Evolutionary conservation across 768 basidiomycete species (phyloP).

Genomic region (Russula griseocarnosa): DNA sequence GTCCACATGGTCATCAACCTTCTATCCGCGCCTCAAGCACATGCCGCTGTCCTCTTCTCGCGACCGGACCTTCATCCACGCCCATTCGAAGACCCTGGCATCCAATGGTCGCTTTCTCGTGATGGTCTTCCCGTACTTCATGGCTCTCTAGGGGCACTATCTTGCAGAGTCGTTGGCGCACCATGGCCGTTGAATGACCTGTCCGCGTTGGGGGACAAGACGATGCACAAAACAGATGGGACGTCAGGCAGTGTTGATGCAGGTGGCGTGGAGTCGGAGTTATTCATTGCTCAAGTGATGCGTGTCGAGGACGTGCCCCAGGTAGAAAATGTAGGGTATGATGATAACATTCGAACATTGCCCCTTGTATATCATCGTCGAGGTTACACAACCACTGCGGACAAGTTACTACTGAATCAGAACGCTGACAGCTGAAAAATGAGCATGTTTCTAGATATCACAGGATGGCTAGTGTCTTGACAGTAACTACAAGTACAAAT

Average conservation of each 20-base stretch:
- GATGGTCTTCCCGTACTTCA: constrained; percentile 60
- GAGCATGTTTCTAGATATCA: constrained; percentile 1
- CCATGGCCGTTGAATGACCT: constrained; percentile 62
- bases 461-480: constrained; percentile 2
- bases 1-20: constrained; percentile 76
- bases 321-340: constrained; percentile 26
- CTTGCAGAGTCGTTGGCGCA: constrained; percentile 60
- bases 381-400: constrained; percentile 50
- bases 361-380: constrained; percentile 65
- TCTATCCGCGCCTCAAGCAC: constrained; percentile 62
- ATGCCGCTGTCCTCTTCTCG: constrained; percentile 66
- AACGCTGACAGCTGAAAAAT: constrained; percentile 20
- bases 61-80: constrained; percentile 61
- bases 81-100: constrained; percentile 46
- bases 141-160: constrained; percentile 63
- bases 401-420: constrained; percentile 24
- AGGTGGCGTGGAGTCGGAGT: constrained; percentile 51
- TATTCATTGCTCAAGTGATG: constrained; percentile 79
- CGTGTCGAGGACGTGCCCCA: constrained; percentile 48
- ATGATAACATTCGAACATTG: constrained; percentile 35
- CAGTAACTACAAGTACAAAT: constrained; percentile 20
- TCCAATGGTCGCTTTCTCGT: constrained; percentile 40
- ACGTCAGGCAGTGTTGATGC: constrained; percentile 28
- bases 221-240: constrained; percentile 23
- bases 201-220: constrained; percentile 35